These are phyloP conservation scores for Globisporangium ultimum DNA, from an alignment of 352 stramenopile species.

Conservation along the genomic window DNA sequence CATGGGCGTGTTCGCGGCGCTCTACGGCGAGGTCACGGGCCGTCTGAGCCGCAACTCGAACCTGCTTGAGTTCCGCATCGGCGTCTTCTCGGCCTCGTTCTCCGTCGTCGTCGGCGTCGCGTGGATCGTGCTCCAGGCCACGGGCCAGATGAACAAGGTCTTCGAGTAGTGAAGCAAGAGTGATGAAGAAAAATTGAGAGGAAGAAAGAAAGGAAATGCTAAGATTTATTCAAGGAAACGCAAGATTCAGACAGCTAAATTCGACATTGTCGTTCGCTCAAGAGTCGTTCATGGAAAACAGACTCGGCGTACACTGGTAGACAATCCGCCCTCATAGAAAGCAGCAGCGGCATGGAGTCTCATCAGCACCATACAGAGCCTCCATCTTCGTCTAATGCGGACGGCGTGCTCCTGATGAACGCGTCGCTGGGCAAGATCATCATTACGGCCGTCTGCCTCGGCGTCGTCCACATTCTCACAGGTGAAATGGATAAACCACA, in stretches of 20 bases:
- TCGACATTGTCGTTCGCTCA: too few relatives aligned
- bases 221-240: too few relatives aligned
- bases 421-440: conserved; percentile 27
- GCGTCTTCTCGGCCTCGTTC: conserved; percentile 68
- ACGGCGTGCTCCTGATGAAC: conserved; percentile 13
- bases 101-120: conserved; percentile 68
- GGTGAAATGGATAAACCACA: conserved; percentile 14
- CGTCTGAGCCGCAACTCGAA: conserved; percentile 50
- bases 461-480: conserved; percentile 55
- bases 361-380: background rate
- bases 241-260: too few relatives aligned
- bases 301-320: too few relatives aligned
- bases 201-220: too few relatives aligned
- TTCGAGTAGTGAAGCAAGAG: conserved; percentile 45
- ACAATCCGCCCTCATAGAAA: background rate
- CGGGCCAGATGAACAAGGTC: conserved; percentile 63
- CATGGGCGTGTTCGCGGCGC: conserved; percentile 87
- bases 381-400: background rate
- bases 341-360: background rate
- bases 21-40: conserved; percentile 77
- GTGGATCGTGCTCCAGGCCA: conserved; percentile 74
- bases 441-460: conserved; percentile 38
- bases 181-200: too few relatives aligned
- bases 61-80: conserved; percentile 61
- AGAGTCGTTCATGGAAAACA: too few relatives aligned